Evolutionary conservation across 2,329 filamentous ascomycete species (phyloP), one percentile per base, ranked within the genome.

Genomic region (Paracoccidioides brasiliensis): DNA sequence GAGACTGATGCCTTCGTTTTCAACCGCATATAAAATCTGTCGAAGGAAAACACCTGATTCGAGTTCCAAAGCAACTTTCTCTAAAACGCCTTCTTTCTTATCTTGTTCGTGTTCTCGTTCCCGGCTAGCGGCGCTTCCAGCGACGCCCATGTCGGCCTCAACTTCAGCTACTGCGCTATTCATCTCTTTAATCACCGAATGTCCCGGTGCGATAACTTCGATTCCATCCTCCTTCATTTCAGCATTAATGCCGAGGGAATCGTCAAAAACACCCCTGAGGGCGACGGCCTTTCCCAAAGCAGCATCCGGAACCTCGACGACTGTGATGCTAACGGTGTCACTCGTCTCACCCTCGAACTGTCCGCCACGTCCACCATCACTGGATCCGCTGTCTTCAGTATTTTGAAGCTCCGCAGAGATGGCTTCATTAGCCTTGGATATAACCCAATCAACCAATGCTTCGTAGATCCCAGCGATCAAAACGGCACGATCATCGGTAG

Each of bases 151-250:
- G 62, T 96, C 88, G 1, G 85, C 83, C 52, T 84, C 88, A 42
- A 84, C 86, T 51, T 88, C 84, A 0, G 82, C 73, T 4, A 96
- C 81, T 1, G 90, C 89, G 56, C 84, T 83, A 64, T 87, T 82
- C 86, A 95, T 94, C 67, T 96, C 90, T 41, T 86, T 84, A 12
- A 91, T 69, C 8, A 97, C 85, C 0, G 91, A 94, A 56, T 84
- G 85, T n/a, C 87, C 86, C 1, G 83, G 83, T 0, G 84, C 64
- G 0, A 79, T 73, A 2, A 94, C 79, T n/a, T 87, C 80, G 0
- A 98, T 80, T 8, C 93, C 93, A 62, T 98, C 93, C 59, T 91
- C 85, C 65, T 91, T 95, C 90, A 98, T 97, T 74, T 98, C 93
- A 0, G 86, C 80, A 63, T 97, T 97, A 73, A 98, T 96, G 53